Evolutionary conservation across 108 stramenopile species (phyloP).

Genomic region (Pinguiococcus pyrenoidosus): DNA sequence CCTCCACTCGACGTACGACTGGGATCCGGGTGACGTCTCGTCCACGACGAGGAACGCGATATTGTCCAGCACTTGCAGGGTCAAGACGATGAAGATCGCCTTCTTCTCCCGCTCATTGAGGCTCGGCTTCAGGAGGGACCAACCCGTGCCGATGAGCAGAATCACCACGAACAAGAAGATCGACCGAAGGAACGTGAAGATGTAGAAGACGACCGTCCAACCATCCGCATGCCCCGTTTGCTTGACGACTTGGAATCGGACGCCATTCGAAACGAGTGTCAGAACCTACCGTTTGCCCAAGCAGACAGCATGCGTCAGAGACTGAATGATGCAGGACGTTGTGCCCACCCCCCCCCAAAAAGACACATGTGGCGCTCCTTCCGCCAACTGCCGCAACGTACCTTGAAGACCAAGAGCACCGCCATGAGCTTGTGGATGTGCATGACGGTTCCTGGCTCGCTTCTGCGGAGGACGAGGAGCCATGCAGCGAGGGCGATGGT

Average conservation of each 20-base stretch:
- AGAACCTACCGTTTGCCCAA: too few relatives aligned
- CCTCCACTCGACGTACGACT: constrained; percentile 57
- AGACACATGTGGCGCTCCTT: too few relatives aligned
- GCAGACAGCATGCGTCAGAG: too few relatives aligned
- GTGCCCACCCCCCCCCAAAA: too few relatives aligned
- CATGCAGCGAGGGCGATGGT: constrained; percentile 48
- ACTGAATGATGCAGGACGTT: too few relatives aligned
- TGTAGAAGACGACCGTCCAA: constrained; percentile 67
- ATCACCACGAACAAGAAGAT: constrained; percentile 80
- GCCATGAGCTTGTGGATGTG: constrained; percentile 89
- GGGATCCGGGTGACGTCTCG: constrained; percentile 70
- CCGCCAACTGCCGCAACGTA: too few relatives aligned
- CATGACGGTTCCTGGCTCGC: constrained; percentile 45
- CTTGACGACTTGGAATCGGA: constrained; percentile 75
- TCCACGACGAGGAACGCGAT: constrained; percentile 77
- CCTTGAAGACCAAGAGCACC: constrained; percentile 62
- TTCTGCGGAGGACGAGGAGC: constrained; percentile 48
- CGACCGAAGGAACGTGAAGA: constrained; percentile 61
- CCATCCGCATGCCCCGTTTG: constrained; percentile 70
- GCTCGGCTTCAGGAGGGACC: constrained; percentile 74
- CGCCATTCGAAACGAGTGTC: constrained; percentile 70
- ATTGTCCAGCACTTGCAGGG: constrained; percentile 75
- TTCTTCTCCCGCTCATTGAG: constrained; percentile 67
- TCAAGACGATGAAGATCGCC: constrained; percentile 63
- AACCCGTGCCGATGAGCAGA: constrained; percentile 75